Evolutionary conservation across 768 basidiomycete genomes (phyloP), one percentile per base, ranked within the genome.

Genomic region (Neoboletus brunneissimus): DNA sequence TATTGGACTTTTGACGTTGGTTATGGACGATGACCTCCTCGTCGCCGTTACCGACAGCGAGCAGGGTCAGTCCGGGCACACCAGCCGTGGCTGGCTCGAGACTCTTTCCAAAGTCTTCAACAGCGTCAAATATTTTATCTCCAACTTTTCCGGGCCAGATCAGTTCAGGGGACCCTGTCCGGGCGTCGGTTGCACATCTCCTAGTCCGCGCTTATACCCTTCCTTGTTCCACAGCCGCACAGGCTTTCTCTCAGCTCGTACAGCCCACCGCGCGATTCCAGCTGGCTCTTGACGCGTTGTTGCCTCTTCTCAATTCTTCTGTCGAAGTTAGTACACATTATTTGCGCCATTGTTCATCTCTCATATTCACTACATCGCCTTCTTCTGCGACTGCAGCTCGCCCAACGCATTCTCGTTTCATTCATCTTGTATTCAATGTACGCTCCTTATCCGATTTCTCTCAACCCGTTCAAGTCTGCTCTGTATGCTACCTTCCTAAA

Each of bases 401-500:
- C 86, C 45, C 83, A 86, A 61, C 82, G 89, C 54, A 89, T 91
- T 64, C 79, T 91, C 60, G 88, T 85, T 57, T 83, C 88, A 20
- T 91, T 88, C 72, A 84, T 91, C 67, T 77, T 91, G 57, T 89
- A 88, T 73, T 85, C 87, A 43, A 77, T 91, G 59, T 91, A 91
- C 75, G 82, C 85, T 59, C 87, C 89, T 48, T 83, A 91, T 70
- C 88, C 89, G 59, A 87, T 90, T 56, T 75, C 82, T 42, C 82
- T 91, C 65, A 91, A 91, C 69, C 89, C 90, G 13, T 91, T 91
- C 81, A 87, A 85, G 73, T 85, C 86, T 58, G 86, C 82, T 45
- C 73, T 91, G 46, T 81, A 81, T 65, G 78, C 80, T 58, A 83
- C 85, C 7, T 91, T 90, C 66, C 65, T 81, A 38, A 82, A 79